Conservation (phyloP, 2,329 filamentous ascomycete genomes). For the Aspergillus carbonarius region DNA sequence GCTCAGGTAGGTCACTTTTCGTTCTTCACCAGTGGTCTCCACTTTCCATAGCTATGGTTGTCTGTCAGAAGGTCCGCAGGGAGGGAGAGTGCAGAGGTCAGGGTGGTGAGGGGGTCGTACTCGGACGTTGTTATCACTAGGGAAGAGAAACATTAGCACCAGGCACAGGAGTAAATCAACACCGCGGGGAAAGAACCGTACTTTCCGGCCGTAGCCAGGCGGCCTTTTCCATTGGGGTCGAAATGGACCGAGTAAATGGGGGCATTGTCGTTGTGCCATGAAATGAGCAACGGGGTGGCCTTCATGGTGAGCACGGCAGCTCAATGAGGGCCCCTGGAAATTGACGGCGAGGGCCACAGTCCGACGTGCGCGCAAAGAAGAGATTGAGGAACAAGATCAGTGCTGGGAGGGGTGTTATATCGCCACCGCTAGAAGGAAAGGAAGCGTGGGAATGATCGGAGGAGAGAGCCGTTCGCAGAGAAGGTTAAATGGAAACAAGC, state of each 20-base stretch:
- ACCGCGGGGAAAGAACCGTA: constrained; percentile 27
- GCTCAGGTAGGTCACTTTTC: constrained; percentile 86
- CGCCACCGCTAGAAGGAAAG: neutral
- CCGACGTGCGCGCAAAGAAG: neutral
- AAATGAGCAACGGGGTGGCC: constrained; percentile 91
- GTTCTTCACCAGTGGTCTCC: constrained; percentile 77
- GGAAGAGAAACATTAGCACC: constrained; percentile 15
- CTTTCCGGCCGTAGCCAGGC: constrained; percentile 89
- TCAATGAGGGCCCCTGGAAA: constrained; percentile 6
- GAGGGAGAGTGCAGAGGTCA: constrained; percentile 8
- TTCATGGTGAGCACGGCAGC: constrained; percentile 66
- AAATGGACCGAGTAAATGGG: constrained; percentile 98
- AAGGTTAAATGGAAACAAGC: neutral
- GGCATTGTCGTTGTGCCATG: constrained; percentile 97
- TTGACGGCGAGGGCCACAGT: neutral
- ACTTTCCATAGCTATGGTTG: constrained; percentile 78
- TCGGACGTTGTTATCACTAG: constrained; percentile 84
- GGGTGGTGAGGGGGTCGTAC: constrained; percentile 51
- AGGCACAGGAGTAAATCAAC: neutral
- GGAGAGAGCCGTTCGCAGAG: neutral
- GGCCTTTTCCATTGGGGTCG: constrained; percentile 85
- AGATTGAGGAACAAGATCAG: neutral
- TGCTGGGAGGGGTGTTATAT: neutral
- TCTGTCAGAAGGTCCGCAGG: constrained; percentile 29
- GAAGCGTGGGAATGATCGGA: neutral